Conservation (phyloP, 139 green algal species). For the Coccomyxa sp. region DNA sequence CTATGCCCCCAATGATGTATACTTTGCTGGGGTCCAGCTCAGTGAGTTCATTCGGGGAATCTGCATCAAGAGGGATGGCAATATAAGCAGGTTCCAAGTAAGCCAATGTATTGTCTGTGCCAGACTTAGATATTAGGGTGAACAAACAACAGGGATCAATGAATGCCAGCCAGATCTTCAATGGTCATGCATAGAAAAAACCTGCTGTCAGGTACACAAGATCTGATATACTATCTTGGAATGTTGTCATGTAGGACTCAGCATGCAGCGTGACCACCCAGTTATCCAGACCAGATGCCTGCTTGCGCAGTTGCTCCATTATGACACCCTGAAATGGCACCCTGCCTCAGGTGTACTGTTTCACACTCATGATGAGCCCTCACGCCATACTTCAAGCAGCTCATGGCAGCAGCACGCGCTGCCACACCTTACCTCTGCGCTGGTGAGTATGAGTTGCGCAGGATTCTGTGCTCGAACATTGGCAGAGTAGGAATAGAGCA, state of each 20-base stretch:
- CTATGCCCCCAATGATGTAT: constrained; percentile 85
- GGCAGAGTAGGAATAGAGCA: constrained; percentile 59
- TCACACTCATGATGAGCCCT: not conserved
- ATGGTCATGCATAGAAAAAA: not conserved
- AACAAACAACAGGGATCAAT: not conserved
- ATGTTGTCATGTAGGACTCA: constrained; percentile 40
- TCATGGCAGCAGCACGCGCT: not conserved
- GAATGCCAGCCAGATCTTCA: not conserved
- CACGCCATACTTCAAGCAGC: not conserved
- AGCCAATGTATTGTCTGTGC: not conserved
- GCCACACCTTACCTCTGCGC: constrained; percentile 29
- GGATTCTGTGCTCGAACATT: constrained; percentile 40
- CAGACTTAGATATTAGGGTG: not conserved
- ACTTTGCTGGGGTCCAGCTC: constrained; percentile 58
- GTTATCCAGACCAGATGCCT: constrained; percentile 37
- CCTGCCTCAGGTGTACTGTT: not conserved
- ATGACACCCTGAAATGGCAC: constrained; percentile 23
- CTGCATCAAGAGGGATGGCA: constrained; percentile 42
- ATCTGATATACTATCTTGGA: constrained; percentile 29
- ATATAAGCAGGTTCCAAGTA: not conserved
- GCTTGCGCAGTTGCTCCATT: not conserved
- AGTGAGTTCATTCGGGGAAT: constrained; percentile 58
- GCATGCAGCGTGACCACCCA: constrained; percentile 45
- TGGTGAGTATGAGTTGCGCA: constrained; percentile 46
- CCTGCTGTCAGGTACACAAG: constrained; percentile 70